phyloP scores from a whole-genome alignment of 1,139 yeast genomes.

The Protomyces gravidus region DNA sequence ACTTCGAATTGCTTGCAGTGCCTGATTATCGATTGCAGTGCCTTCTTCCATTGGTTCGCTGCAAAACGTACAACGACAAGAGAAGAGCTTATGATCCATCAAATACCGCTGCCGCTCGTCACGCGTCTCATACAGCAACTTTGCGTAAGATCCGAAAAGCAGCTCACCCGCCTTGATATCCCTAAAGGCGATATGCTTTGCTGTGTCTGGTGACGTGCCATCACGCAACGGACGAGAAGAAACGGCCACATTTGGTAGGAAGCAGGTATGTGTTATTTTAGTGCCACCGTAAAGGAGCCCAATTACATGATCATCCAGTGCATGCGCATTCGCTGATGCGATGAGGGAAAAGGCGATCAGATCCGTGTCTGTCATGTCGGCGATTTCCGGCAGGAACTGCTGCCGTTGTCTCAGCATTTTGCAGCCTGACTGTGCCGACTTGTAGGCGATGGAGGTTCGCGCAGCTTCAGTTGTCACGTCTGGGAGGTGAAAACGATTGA shows the following conservation, averaged over 20 bases:
- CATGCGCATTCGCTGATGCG: constrained; percentile 16
- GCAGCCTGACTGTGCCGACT: constrained; percentile 6
- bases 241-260: constrained; percentile 16
- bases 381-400: constrained; percentile 3
- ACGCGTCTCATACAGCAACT: not conserved
- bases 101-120: constrained; percentile 4
- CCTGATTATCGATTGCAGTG: not conserved
- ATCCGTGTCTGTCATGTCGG: not conserved
- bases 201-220: not conserved
- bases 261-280: constrained; percentile 20
- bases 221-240: constrained; percentile 3
- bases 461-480: not conserved
- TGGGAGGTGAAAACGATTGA: constrained; percentile 4
- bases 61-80: constrained; percentile 3
- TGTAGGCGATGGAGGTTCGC: constrained; percentile 6
- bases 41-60: not conserved
- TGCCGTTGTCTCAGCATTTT: constrained; percentile 2
- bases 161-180: constrained; percentile 6
- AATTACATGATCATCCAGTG: constrained; percentile 4
- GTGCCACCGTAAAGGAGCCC: constrained; percentile 7
- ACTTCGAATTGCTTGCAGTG: not conserved
- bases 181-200: constrained; percentile 12
- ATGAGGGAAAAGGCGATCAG: constrained; percentile 10
- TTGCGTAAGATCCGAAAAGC: constrained; percentile 20
- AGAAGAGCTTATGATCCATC: constrained; percentile 13